These are phyloP conservation scores for Hemileccinum impolitum DNA, from an alignment of 768 basidiomycete genomes.

Conservation along the genomic window DNA sequence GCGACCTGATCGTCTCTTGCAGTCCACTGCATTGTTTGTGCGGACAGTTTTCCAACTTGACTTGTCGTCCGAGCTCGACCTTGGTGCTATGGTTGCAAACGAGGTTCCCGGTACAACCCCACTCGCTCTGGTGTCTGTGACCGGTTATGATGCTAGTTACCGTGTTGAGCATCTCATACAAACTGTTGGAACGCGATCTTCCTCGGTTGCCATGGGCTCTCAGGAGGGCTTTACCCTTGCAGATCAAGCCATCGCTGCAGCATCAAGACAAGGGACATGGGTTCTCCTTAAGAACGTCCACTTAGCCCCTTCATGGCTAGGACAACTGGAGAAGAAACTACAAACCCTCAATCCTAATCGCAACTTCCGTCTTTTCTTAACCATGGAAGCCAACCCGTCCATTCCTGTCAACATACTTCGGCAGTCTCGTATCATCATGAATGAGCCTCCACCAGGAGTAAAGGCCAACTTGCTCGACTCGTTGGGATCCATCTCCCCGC, in stretches of 20 bases:
- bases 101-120: conserved; percentile 83
- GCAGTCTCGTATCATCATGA: conserved; percentile 96
- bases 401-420: conserved; percentile 97
- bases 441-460: conserved; percentile 95
- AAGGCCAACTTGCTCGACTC: conserved; percentile 96
- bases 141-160: conserved; percentile 98
- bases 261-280: conserved; percentile 92
- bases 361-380: conserved; percentile 94
- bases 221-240: conserved; percentile 96
- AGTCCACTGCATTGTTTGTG: conserved; percentile 76
- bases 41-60: conserved; percentile 75
- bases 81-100: conserved; percentile 70
- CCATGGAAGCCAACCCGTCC: conserved; percentile 93
- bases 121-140: conserved; percentile 86
- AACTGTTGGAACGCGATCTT: conserved; percentile 70
- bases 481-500: conserved; percentile 64
- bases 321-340: conserved; percentile 93
- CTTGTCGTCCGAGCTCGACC: conserved; percentile 74
- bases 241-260: conserved; percentile 92
- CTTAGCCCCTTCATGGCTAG: conserved; percentile 92
- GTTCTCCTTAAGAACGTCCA: conserved; percentile 98
- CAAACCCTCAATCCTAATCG: conserved; percentile 88
- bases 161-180: conserved; percentile 86
- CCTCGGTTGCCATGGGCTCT: conserved; percentile 97
- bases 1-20: conserved; percentile 87